Base-by-base conservation (phyloP, 345 rosid genomes). In the Moricandia moricandioides region DNA sequence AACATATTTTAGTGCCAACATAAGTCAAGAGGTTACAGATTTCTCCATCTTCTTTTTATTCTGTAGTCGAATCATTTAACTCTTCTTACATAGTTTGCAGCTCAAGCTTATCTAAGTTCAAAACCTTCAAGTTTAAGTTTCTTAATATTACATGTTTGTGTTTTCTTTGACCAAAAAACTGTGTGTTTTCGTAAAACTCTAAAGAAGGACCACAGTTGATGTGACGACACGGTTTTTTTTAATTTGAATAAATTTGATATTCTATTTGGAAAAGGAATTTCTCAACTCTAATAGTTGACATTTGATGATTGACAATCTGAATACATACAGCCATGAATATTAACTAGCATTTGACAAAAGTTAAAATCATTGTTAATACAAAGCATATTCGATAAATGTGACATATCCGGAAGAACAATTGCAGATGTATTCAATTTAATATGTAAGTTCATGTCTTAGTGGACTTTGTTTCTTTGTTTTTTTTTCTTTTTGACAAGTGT, bases 231-330 rank as follows among this genome's bases (percentile, higher is more conserved):
- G 18, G 18, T 5, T 47, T 35, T 35, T 35, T 47, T n/a, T 47
- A 47, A n/a, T 5, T 47, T 47, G 52, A 47, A 47, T 47, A n/a
- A n/a, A 47, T 47, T 47, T 47, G 13, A 47, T 47, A n/a, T n/a
- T 6, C 18, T 13, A 47, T 47, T 47, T 18, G 52, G 14, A 47
- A 47, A 47, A 47, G 3, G 11, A 47, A 14, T n/a, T 47, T 2
- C 62, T 69, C 79, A 75, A 68, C 68, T 60, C 69, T 75, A 8
- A 67, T 47, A 45, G 76, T 71, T 77, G 71, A 77, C 62, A 56
- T 69, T 70, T 39, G 54, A 39, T 31, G 54, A 45, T 34, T 64
- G 21, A 33, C 67, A 57, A 71, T 64, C 71, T 24, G 76, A 75
- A 76, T 52, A 52, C 24, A 75, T 39, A 62, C 5, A 8, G 14